Percentiles rank a stretch among this genome's conserved stretches.
Evolutionary conservation across 2,329 filamentous ascomycete genomes (phyloP).

Genomic region (Colletotrichum sp.): DNA sequence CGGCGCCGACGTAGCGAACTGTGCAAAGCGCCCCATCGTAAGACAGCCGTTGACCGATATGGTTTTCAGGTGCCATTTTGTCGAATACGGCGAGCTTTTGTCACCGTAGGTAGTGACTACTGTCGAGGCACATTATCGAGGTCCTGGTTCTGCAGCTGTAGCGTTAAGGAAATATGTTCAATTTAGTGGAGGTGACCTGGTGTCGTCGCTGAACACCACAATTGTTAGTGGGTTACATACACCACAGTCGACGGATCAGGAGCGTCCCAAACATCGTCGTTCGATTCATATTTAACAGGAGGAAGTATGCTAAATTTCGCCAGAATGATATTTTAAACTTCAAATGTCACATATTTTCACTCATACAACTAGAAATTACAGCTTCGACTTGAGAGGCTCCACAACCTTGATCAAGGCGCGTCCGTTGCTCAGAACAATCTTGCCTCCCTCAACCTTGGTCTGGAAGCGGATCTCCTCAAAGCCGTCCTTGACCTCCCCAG

Average conservation of each 20-base stretch:
- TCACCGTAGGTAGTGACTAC: background rate
- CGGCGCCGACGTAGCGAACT: conserved; percentile 79
- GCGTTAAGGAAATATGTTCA: background rate
- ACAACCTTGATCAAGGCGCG: conserved; percentile 76
- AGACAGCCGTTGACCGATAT: conserved; percentile 78
- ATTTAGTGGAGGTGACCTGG: background rate
- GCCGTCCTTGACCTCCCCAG: conserved; percentile 66
- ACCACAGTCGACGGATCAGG: background rate
- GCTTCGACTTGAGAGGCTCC: conserved; percentile 62
- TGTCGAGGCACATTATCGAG: background rate
- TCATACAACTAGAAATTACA: conserved; percentile 46
- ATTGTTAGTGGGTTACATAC: conserved; percentile 4
- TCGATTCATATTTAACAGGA: background rate
- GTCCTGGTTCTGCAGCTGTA: background rate
- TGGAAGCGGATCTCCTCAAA: conserved; percentile 87
- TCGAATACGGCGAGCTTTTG: background rate
- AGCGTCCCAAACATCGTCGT: background rate
- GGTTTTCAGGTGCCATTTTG: conserved; percentile 43
- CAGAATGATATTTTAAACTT: background rate
- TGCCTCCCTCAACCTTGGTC: conserved; percentile 78
- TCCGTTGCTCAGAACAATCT: conserved; percentile 87
- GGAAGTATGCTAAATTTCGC: background rate
- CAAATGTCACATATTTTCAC: background rate
- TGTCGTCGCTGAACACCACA: background rate
- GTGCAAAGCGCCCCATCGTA: conserved; percentile 82